A percentile compares a stretch with the other conserved stretches of the same genome.
phyloP scores from a whole-genome alignment of 768 basidiomycete species.

The Suillus clintonianus region DNA sequence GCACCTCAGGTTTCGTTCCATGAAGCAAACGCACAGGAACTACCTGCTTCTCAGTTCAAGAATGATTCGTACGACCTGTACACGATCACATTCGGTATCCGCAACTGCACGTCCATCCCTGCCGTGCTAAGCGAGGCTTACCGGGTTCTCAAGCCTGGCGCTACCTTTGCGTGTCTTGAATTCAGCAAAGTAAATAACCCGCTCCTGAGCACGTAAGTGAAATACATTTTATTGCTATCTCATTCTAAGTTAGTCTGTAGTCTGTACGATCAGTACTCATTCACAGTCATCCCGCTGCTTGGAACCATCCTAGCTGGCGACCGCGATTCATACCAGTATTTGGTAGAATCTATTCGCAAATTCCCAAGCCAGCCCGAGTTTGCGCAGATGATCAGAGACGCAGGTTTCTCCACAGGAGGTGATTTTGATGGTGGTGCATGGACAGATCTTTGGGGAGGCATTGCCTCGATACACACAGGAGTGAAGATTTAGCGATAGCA shows the following conservation, averaged over 20 bases:
- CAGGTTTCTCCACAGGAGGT: constrained; percentile 75
- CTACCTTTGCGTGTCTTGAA: constrained; percentile 92
- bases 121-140: constrained; percentile 87
- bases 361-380: constrained; percentile 91
- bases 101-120: constrained; percentile 93
- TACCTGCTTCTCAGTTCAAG: constrained; percentile 66
- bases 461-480: constrained; percentile 82
- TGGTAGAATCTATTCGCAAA: constrained; percentile 94
- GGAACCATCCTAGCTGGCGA: constrained; percentile 98
- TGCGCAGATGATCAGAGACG: constrained; percentile 83
- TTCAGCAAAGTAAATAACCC: constrained; percentile 94
- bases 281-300: constrained; percentile 90
- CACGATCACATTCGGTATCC: constrained; percentile 97
- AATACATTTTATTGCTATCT: not conserved
- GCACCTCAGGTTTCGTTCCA: constrained; percentile 92
- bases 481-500: constrained; percentile 64
- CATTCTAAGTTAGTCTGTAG: constrained; percentile 42
- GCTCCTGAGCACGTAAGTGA: constrained; percentile 76
- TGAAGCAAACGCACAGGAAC: constrained; percentile 88
- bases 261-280: constrained; percentile 93
- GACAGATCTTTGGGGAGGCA: constrained; percentile 84
- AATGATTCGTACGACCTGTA: constrained; percentile 92
- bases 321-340: constrained; percentile 93
- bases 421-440: constrained; percentile 83
- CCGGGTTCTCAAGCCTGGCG: constrained; percentile 94